These are phyloP conservation scores for Oryza meridionalis DNA, from an alignment of 176 grass and related monocot genomes.

Conservation along the genomic window DNA sequence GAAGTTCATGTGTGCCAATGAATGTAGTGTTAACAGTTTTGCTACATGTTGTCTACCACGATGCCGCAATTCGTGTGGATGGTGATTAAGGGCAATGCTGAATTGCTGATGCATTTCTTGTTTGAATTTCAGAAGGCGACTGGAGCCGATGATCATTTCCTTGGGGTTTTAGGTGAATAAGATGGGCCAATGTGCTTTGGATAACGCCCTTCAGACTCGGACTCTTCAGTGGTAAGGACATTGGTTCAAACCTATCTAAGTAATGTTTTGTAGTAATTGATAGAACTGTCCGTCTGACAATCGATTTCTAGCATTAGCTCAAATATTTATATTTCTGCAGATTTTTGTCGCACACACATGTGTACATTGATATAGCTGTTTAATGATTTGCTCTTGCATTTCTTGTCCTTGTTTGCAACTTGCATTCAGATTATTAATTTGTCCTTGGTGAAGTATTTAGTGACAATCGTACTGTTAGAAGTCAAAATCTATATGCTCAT, in stretches of 20 bases:
- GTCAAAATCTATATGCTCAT: not conserved
- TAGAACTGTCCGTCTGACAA: not conserved
- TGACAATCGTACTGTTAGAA: too few relatives aligned
- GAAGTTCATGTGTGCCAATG: not conserved
- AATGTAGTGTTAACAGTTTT: not conserved
- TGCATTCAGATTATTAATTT: not conserved
- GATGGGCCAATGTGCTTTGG: too few relatives aligned
- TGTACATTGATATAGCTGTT: not conserved
- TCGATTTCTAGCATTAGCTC: too few relatives aligned
- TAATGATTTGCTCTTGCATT: not conserved
- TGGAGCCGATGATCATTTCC: not conserved
- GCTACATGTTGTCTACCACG: too few relatives aligned
- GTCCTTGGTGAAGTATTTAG: too few relatives aligned
- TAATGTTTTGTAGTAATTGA: not conserved
- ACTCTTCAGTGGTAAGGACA: not conserved
- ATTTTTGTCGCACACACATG: not conserved
- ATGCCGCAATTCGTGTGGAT: not conserved
- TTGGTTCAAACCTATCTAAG: not conserved
- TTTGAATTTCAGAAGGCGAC: not conserved
- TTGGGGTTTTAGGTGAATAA: not conserved
- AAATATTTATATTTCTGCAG: not conserved
- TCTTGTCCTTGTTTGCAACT: not conserved
- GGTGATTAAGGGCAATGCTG: not conserved
- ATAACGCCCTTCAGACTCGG: not conserved
- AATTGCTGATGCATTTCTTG: not conserved